These are phyloP conservation scores for Aurifilum marmelostoma DNA, from an alignment of 2,329 filamentous ascomycete species.

Conservation along the genomic window DNA sequence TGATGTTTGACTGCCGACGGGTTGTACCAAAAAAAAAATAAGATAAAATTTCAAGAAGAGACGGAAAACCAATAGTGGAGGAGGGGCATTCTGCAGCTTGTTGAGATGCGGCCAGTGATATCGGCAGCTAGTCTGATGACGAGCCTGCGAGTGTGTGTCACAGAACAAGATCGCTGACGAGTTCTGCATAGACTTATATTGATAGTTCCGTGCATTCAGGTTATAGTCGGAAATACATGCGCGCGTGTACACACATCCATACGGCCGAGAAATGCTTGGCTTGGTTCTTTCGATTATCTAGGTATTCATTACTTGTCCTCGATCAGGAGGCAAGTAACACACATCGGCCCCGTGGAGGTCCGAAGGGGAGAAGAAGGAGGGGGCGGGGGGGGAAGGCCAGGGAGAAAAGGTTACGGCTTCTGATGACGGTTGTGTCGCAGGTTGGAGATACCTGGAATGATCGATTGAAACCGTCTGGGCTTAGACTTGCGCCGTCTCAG, in stretches of 20 bases:
- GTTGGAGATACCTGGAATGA: not conserved
- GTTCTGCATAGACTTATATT: constrained; percentile 12
- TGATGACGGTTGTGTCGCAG: not conserved
- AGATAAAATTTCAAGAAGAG: not conserved
- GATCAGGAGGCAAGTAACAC: not conserved
- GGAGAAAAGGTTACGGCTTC: not conserved
- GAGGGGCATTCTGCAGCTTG: constrained; percentile 10
- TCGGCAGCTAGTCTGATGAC: constrained; percentile 13
- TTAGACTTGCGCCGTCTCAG: constrained; percentile 9
- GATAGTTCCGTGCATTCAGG: not conserved
- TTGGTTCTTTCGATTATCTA: not conserved
- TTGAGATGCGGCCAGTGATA: constrained; percentile 8
- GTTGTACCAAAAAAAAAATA: not conserved
- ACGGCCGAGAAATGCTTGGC: not conserved
- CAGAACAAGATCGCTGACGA: constrained; percentile 10
- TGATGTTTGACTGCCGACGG: constrained; percentile 1
- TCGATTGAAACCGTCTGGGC: not conserved
- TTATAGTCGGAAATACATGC: not conserved
- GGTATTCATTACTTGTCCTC: not conserved
- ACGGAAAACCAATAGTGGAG: not conserved
- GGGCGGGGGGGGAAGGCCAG: not conserved
- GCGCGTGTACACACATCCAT: not conserved
- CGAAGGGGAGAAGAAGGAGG: not conserved
- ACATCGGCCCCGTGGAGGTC: not conserved
- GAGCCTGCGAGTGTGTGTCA: constrained; percentile 10